These are phyloP conservation scores for Ophiostoma ips DNA, from an alignment of 2,329 filamentous ascomycete genomes.

Conservation along the genomic window DNA sequence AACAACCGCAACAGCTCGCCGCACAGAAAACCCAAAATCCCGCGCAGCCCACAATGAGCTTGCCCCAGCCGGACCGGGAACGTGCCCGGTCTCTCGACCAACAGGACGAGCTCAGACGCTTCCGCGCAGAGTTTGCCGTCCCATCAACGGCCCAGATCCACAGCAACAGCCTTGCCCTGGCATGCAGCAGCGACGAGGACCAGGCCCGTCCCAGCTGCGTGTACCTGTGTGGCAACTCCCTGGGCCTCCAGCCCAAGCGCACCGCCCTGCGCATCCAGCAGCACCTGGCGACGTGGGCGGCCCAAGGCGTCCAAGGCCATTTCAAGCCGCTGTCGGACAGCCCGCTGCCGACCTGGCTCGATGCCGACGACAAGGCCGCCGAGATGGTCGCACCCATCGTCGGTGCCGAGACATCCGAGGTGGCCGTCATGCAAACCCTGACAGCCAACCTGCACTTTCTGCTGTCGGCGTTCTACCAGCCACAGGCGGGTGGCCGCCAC, in stretches of 20 bases:
- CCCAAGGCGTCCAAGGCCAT: slow-evolving; percentile 73
- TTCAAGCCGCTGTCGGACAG: slow-evolving; percentile 58
- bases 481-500: slow-evolving; percentile 41
- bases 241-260: slow-evolving; percentile 67
- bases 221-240: slow-evolving; percentile 83
- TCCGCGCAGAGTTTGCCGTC: slow-evolving; percentile 61
- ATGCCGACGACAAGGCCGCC: slow-evolving; percentile 64
- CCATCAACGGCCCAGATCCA: slow-evolving; percentile 44
- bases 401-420: slow-evolving; percentile 57
- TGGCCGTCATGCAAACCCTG: slow-evolving; percentile 79
- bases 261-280: slow-evolving; percentile 53
- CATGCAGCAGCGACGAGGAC: not conserved
- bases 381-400: slow-evolving; percentile 59
- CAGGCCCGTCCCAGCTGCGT: slow-evolving; percentile 28
- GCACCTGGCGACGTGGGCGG: slow-evolving; percentile 72
- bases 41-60: slow-evolving; percentile 4
- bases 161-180: not conserved
- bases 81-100: slow-evolving; percentile 42
- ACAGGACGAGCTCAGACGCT: slow-evolving; percentile 41
- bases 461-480: slow-evolving; percentile 73
- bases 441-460: slow-evolving; percentile 71
- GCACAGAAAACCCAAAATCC: no score
- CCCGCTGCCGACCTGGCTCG: slow-evolving; percentile 57
- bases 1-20: no score
- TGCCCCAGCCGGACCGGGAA: slow-evolving; percentile 15